Evolutionary conservation across 2,329 filamentous ascomycete genomes (phyloP), one percentile per base, ranked within the genome.

Genomic region (Ramularia endophylla): DNA sequence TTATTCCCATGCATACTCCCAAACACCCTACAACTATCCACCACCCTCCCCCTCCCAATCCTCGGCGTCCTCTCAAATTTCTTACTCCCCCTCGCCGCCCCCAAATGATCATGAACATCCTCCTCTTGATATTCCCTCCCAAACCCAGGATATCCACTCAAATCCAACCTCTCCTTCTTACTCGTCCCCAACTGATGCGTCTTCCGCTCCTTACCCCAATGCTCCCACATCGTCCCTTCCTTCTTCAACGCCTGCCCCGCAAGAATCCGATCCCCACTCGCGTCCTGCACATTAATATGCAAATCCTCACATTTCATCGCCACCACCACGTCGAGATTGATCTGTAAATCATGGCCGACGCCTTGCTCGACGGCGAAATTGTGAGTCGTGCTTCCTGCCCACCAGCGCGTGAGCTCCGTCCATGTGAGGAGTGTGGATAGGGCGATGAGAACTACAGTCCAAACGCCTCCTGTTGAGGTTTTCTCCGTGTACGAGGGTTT

Each of bases 281-380:
- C 89, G 64, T 98, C 92, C 70, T 97, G 92, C 37, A 98, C 89
- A 67, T 98, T 97, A 65, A 98, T 73, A 68, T 95, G 86, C n/a
- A 98, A 69, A 60, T 94, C 83, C 43, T 74, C 69, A 71, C 92
- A 98, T 54, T 75, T 71, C 92, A 98, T 98, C 38, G 75, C 75
- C 36, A 98, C 74, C 4, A 97, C 86, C n/a, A 94, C 73, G 66
- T 98, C 92, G 43, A 98, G 71, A 69, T 98, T 98, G 68, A 98
- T 84, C 66, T 97, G 89, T 63, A 98, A 77, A 48, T 81, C 76
- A 65, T 87, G 87, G 2, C 85, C 83, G 28, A 98, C 76, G 52
- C 87, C 87, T 67, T 94, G 92, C 65, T 97, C 92, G 42, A 98
- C 90, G 46, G 83, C 83, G 66, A 97, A 98, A 46, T 85, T 86